These are phyloP conservation scores for Fusarium globosum DNA, from an alignment of 2,329 filamentous ascomycete species.

Conservation along the genomic window DNA sequence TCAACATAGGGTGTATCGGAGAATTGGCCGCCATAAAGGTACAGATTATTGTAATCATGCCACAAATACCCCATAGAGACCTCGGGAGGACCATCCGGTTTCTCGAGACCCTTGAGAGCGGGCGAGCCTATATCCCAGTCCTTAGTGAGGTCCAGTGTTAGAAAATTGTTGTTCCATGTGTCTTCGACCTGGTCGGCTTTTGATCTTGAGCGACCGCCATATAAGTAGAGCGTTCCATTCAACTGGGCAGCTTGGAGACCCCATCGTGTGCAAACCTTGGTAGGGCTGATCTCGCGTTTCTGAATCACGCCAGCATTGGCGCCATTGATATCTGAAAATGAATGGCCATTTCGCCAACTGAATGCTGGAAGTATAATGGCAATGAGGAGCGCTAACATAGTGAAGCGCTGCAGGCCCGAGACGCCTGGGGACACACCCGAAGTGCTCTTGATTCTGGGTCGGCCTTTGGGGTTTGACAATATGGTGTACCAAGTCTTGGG, in stretches of 20 bases:
- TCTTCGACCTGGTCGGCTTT: slow-evolving; percentile 67
- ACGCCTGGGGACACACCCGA: slow-evolving; percentile 57
- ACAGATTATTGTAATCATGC: slow-evolving; percentile 76
- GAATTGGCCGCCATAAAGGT: slow-evolving; percentile 79
- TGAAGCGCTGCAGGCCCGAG: slow-evolving; percentile 56
- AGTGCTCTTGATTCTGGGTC: slow-evolving; percentile 57
- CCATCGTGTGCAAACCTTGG: slow-evolving; percentile 72
- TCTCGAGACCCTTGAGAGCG: slow-evolving; percentile 68
- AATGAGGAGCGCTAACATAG: slow-evolving; percentile 62
- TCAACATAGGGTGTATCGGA: slow-evolving; percentile 69
- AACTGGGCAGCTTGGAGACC: slow-evolving; percentile 75
- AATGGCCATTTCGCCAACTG: slow-evolving; percentile 54
- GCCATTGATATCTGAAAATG: slow-evolving; percentile 55
- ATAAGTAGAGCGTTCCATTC: slow-evolving; percentile 81
- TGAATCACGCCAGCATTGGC: slow-evolving; percentile 61
- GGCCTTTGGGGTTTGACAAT: slow-evolving; percentile 51
- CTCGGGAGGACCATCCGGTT: slow-evolving; percentile 75
- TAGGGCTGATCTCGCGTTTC: slow-evolving; percentile 42
- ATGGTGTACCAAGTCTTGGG: slow-evolving; percentile 57
- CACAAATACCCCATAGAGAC: slow-evolving; percentile 81
- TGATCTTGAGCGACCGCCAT: slow-evolving; percentile 74
- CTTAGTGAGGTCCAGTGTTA: slow-evolving; percentile 76
- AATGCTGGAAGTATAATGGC: slow-evolving; percentile 62
- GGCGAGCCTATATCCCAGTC: slow-evolving; percentile 77
- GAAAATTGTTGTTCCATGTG: slow-evolving; percentile 81